Evolutionary conservation across 768 basidiomycete genomes (phyloP).

Genomic region (Mrakia gelida): DNA sequence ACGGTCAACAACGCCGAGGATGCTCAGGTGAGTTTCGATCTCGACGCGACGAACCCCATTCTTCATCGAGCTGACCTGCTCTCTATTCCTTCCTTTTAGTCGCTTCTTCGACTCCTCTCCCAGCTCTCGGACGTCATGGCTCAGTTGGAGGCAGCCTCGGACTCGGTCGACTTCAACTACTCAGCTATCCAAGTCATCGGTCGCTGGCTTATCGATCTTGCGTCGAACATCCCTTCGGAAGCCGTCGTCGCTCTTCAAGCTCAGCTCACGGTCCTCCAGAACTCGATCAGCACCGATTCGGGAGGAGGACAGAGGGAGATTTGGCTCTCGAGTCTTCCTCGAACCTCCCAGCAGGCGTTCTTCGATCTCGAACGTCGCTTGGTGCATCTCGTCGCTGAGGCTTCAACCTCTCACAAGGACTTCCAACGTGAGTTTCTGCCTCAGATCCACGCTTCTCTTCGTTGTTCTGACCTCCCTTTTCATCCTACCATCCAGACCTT

Average conservation of each 20-base stretch:
- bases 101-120: slow-evolving; percentile 9
- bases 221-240: slow-evolving; percentile 41
- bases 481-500: not conserved
- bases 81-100: not conserved
- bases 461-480: not conserved
- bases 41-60: not conserved
- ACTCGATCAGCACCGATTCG: slow-evolving; percentile 57
- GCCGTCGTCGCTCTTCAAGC: slow-evolving; percentile 44
- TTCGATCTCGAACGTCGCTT: slow-evolving; percentile 18
- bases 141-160: slow-evolving; percentile 50
- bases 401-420: slow-evolving; percentile 4
- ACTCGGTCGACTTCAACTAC: slow-evolving; percentile 55
- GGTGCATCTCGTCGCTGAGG: slow-evolving; percentile 16
- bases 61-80: not conserved
- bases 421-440: slow-evolving; percentile 11
- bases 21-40: slow-evolving; percentile 15
- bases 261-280: slow-evolving; percentile 48
- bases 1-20: slow-evolving; percentile 2
- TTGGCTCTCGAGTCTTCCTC: slow-evolving; percentile 53
- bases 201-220: slow-evolving; percentile 53
- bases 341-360: slow-evolving; percentile 25
- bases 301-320: slow-evolving; percentile 69
- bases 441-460: not conserved
- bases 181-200: slow-evolving; percentile 61
- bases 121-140: slow-evolving; percentile 31